A percentile compares a stretch with the other conserved stretches of the same genome.
Evolutionary conservation across 169 alveolate species (phyloP).

Genomic region (Miamiensis avidus): DNA sequence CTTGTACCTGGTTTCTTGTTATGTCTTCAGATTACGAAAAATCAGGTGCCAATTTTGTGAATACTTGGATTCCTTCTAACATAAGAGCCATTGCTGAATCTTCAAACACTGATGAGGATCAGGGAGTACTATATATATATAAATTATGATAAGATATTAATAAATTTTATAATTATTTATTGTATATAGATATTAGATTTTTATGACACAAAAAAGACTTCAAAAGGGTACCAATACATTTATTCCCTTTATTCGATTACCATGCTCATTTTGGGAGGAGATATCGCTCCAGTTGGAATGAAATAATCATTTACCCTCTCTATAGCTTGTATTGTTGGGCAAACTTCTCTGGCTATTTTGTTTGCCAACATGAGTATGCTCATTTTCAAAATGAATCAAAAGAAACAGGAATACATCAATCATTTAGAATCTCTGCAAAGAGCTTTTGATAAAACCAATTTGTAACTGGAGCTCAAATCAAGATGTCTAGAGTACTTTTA

Average conservation of each 20-base stretch:
- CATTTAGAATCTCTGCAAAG: neutral
- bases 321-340: neutral
- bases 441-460: neutral
- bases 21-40: neutral
- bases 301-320: neutral
- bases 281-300: neutral
- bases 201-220: too few species aligned
- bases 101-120: neutral
- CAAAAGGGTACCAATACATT: neutral
- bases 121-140: neutral
- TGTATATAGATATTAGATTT: too few species aligned
- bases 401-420: neutral
- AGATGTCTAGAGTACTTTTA: neutral
- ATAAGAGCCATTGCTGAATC: neutral
- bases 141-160: too few species aligned
- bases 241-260: neutral
- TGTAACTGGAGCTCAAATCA: neutral
- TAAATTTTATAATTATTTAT: too few species aligned
- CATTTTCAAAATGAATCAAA: neutral
- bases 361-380: neutral
- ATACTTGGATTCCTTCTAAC: neutral
- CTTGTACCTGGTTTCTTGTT: neutral
- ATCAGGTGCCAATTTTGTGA: neutral
- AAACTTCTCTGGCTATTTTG: neutral
- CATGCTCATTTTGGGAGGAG: neutral